phyloP scores from a whole-genome alignment of 2,329 filamentous ascomycete genomes.

The Venturia pyrina region DNA sequence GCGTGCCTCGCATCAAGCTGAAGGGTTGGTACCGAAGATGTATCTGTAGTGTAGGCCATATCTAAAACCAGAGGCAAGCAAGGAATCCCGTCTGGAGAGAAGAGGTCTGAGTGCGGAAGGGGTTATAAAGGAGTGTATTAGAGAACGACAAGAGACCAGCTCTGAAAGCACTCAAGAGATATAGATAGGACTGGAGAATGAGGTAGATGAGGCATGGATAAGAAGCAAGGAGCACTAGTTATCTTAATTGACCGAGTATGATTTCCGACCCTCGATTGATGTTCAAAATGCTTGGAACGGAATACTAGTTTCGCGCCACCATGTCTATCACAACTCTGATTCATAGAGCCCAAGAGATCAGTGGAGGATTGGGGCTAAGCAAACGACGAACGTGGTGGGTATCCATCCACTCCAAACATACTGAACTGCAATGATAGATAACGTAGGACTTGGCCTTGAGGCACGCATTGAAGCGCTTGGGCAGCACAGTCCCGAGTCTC shows the following conservation, averaged over 20 bases:
- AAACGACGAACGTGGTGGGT: neutral
- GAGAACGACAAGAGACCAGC: neutral
- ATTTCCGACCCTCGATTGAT: neutral
- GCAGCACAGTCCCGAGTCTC: neutral
- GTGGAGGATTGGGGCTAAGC: neutral
- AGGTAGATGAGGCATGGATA: neutral
- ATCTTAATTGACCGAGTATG: neutral
- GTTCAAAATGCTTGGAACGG: neutral
- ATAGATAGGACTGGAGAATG: neutral
- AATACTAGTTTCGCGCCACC: neutral
- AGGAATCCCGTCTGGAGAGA: neutral
- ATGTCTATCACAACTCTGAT: neutral
- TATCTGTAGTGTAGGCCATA: neutral
- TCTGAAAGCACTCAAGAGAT: neutral
- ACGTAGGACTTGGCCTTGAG: neutral
- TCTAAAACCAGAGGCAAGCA: neutral
- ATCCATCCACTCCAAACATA: slow-evolving; percentile 5
- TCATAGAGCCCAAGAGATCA: neutral
- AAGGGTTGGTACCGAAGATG: neutral
- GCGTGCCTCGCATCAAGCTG: neutral
- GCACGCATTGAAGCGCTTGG: slow-evolving; percentile 8
- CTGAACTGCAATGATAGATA: neutral
- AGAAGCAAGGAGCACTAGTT: slow-evolving; percentile 3
- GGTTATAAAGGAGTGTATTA: neutral
- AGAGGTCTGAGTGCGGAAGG: neutral